Conservation (phyloP, 768 basidiomycete species). For the Hypholoma sublateritium region DNA sequence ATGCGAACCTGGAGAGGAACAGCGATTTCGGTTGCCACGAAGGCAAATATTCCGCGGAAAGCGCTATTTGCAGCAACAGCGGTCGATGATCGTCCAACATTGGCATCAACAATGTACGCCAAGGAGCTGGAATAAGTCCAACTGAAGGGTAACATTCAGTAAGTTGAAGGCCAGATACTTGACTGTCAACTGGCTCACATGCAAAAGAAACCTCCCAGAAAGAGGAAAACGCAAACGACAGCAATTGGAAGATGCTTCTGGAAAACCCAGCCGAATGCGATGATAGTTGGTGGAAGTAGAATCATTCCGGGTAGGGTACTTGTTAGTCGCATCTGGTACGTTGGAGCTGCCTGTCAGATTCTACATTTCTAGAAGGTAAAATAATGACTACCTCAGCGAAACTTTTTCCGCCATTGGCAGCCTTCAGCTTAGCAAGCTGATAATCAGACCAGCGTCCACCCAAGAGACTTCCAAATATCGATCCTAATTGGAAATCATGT, state of each 20-base stretch:
- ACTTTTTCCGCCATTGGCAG: constrained; percentile 38
- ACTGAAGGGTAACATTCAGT: constrained; percentile 15
- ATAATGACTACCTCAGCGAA: constrained; percentile 60
- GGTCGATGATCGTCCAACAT: constrained; percentile 73
- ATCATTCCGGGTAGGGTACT: constrained; percentile 60
- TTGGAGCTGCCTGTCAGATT: neutral
- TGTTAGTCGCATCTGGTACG: constrained; percentile 64
- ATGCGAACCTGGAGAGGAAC: constrained; percentile 65
- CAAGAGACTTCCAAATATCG: constrained; percentile 39
- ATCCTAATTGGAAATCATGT: constrained; percentile 24
- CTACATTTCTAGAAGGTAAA: neutral
- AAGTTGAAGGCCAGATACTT: constrained; percentile 28
- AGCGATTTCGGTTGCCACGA: constrained; percentile 71
- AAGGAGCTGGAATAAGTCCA: constrained; percentile 47
- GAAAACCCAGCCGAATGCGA: constrained; percentile 78
- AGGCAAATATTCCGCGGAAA: constrained; percentile 70
- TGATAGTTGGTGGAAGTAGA: constrained; percentile 56
- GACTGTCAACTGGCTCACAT: constrained; percentile 35
- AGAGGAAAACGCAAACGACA: constrained; percentile 69
- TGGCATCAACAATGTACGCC: constrained; percentile 87
- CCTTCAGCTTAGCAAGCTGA: constrained; percentile 35
- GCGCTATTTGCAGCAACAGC: constrained; percentile 77
- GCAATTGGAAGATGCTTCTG: constrained; percentile 62
- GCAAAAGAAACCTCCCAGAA: constrained; percentile 70
- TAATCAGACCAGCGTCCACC: constrained; percentile 48